Evolutionary conservation across 441 rosid species (phyloP).

Genomic region (Raphanus hybrid): DNA sequence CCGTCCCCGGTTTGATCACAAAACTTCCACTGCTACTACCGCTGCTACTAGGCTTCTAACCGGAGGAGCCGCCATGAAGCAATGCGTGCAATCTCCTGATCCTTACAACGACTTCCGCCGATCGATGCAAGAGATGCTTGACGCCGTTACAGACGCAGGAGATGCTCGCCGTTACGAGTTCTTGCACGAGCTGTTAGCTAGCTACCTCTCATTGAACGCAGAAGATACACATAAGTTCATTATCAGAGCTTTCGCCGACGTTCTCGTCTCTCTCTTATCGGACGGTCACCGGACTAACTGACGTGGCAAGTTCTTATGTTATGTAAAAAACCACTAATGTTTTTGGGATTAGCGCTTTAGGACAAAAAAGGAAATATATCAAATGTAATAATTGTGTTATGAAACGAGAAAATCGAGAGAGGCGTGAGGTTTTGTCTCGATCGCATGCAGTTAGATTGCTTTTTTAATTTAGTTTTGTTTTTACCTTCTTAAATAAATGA

Average conservation of each 20-base stretch:
- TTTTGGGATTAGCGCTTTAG: conserved; percentile 21
- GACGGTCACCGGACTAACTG: conserved; percentile 36
- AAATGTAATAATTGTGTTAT: conserved; percentile 38
- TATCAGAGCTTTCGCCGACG: conserved; percentile 77
- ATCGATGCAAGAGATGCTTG: conserved; percentile 93
- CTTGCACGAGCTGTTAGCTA: conserved; percentile 74
- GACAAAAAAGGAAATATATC: conserved; percentile 1
- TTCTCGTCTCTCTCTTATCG: conserved; percentile 55
- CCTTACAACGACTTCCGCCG: conserved; percentile 76
- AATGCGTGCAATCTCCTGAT: conserved; percentile 65
- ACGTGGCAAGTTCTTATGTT: conserved; percentile 21
- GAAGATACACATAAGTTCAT: conserved; percentile 70
- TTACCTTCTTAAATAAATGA: conserved; percentile 8
- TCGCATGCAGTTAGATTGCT: conserved; percentile 36
- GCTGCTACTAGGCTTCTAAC: conserved; percentile 19
- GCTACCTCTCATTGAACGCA: conserved; percentile 75
- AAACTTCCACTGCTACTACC: conserved; percentile 5
- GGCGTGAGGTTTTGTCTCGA: conserved; percentile 43
- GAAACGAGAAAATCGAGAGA: conserved; percentile 42
- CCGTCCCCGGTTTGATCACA: conserved; percentile 7
- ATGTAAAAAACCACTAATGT: background rate
- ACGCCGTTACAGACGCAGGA: conserved; percentile 62
- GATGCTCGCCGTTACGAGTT: conserved; percentile 64
- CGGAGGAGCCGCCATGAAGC: conserved; percentile 69
- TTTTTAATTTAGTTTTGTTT: conserved; percentile 10